Percentiles rank a stretch among this genome's conserved stretches.
Evolutionary conservation across 371 early-diverging fungal species (phyloP).

Genomic region (Funneliformis caledonium): DNA sequence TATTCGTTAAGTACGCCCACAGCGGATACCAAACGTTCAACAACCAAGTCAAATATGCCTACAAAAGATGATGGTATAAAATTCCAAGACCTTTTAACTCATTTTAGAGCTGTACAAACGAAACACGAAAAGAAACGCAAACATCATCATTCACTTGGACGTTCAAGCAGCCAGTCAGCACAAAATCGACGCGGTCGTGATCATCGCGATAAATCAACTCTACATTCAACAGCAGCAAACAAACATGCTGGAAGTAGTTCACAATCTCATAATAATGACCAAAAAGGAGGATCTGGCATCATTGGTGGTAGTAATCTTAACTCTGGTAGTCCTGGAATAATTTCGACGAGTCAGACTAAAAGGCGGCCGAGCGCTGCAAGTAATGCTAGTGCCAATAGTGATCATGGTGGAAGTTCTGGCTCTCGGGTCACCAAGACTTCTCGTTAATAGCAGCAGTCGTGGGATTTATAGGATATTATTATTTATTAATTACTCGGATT

Average conservation of each 20-base stretch:
- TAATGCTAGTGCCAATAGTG: conserved; percentile 11
- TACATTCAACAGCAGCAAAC: not conserved
- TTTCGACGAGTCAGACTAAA: not conserved
- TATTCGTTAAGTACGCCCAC: conserved; percentile 23
- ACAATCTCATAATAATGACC: not conserved
- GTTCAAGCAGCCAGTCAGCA: not conserved
- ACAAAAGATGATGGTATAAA: conserved; percentile 45
- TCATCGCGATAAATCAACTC: not conserved
- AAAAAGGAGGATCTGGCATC: not conserved
- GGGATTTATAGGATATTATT: not conserved
- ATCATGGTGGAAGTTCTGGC: not conserved
- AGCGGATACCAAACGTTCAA: conserved; percentile 6
- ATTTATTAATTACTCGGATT: not conserved
- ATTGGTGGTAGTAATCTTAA: not conserved
- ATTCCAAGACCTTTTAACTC: conserved; percentile 60
- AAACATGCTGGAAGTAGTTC: not conserved
- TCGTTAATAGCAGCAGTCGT: not conserved
- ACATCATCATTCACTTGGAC: conserved; percentile 31
- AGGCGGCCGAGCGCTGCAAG: conserved; percentile 6
- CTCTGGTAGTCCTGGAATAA: not conserved
- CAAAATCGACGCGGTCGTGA: not conserved
- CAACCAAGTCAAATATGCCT: not conserved
- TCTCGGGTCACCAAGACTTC: conserved; percentile 10
- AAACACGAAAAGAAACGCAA: conserved; percentile 62
- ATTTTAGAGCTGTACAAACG: conserved; percentile 63